Conservation (phyloP, 495 filamentous ascomycete species). For the Talaromyces ruber region DNA sequence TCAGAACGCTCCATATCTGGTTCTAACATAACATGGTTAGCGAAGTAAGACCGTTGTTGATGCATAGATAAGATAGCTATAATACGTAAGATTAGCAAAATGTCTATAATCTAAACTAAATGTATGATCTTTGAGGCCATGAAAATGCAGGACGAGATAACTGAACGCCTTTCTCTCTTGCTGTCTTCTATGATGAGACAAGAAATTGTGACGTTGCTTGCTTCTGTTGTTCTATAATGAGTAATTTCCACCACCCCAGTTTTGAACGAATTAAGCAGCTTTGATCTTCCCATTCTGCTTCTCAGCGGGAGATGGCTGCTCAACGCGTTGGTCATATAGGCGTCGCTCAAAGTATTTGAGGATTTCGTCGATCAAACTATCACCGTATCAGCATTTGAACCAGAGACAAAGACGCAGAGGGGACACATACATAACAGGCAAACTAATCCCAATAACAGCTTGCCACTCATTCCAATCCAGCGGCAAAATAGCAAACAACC, state of each 20-base stretch:
- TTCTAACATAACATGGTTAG: background rate
- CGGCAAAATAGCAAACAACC: slow-evolving; percentile 84
- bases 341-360: slow-evolving; percentile 77
- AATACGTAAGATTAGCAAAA: background rate
- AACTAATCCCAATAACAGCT: slow-evolving; percentile 81
- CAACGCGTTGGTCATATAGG: slow-evolving; percentile 28
- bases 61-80: background rate
- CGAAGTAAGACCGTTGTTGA: too few relatives aligned
- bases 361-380: slow-evolving; percentile 77
- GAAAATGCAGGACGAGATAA: background rate
- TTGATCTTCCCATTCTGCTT: slow-evolving; percentile 1
- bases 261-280: slow-evolving; percentile 10
- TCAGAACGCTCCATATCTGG: too few relatives aligned
- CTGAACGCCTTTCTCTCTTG: background rate
- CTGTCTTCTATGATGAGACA: background rate
- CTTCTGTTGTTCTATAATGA: background rate
- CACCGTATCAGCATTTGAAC: background rate
- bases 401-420: slow-evolving; percentile 1
- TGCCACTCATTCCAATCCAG: slow-evolving; percentile 88
- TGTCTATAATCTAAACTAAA: background rate
- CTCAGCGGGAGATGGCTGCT: background rate
- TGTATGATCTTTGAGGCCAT: too few relatives aligned
- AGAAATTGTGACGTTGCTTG: background rate
- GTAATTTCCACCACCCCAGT: too few relatives aligned
- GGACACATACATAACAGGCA: slow-evolving; percentile 78